Evolutionary conservation across 2,329 filamentous ascomycete species (phyloP), one percentile per base, ranked within the genome.

Genomic region (Hymenoscyphus scutula): DNA sequence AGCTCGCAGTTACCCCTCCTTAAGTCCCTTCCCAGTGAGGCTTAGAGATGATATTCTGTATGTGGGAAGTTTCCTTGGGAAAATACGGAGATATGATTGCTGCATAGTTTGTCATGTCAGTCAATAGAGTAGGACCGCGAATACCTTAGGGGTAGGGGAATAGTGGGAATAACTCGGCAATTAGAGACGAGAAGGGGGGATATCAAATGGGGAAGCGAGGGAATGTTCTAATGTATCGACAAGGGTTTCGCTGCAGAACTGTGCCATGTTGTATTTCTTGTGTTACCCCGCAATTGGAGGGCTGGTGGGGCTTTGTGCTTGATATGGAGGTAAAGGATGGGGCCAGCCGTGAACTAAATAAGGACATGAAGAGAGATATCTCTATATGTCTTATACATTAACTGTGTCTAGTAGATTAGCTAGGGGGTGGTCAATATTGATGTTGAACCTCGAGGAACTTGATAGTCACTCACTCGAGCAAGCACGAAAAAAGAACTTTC

Each of bases 151-250:
- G 23, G 4, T 3, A 27, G 8, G 25, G n/a, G 19, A 45, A 4
- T 7, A 37, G 17, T 63, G 67, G 67, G 53, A 59, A 67, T 67
- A 67, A 59, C 53, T 59, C 65, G 67, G 62, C 55, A 63, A 64
- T 61, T 59, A 45, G 34, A 53, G 11, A 38, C 38, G n/a, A n/a
- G n/a, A n/a, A 29, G 34, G 54, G 11, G 48, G 34, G 34, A 60
- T 13, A 61, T 62, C 62, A 60, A 69, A 65, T 65, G 53, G 62
- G 55, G n/a, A 62, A 4, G 25, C 38, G 19, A 29, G 13, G 25
- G 25, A 58, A 38, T 53, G 34, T 54, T n/a, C n/a, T n/a, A n/a
- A n/a, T n/a, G n/a, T n/a, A n/a, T n/a, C n/a, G n/a, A n/a, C n/a
- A n/a, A n/a, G 19, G 29, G 54, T 32, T 37, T 37, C 8, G 17